Evolutionary conservation across 345 rosid species (phyloP).

Genomic region (Raphanus raphanistrum): DNA sequence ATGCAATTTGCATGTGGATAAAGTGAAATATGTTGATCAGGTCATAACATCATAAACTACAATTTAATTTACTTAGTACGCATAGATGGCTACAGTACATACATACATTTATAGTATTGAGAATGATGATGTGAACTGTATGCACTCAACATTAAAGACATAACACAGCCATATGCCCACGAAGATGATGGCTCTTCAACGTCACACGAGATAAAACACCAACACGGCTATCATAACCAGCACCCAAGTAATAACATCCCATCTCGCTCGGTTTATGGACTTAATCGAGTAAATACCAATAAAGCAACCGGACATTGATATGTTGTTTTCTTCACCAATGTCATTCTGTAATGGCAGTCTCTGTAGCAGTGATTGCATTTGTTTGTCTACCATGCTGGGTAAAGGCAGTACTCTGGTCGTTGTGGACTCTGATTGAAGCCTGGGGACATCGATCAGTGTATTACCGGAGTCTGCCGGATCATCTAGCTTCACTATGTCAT

Average conservation of each 20-base stretch:
- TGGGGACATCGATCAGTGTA: constrained; percentile 24
- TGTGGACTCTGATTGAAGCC: constrained; percentile 33
- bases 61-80: background rate
- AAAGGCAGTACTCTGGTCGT: constrained; percentile 34
- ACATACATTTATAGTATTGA: background rate
- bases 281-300: constrained; percentile 38
- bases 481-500: constrained; percentile 74
- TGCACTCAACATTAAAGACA: constrained; percentile 13
- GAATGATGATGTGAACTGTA: background rate
- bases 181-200: background rate
- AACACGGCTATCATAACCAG: constrained; percentile 31
- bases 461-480: constrained; percentile 31
- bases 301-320: constrained; percentile 36
- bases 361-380: constrained; percentile 34
- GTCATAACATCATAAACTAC: background rate
- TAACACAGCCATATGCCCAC: background rate
- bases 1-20: background rate
- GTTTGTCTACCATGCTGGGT: constrained; percentile 34
- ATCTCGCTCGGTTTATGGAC: constrained; percentile 37
- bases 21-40: background rate
- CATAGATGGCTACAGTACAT: background rate
- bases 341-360: constrained; percentile 29
- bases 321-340: constrained; percentile 31
- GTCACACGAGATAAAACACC: constrained; percentile 28
- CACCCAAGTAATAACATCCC: constrained; percentile 28